These are phyloP conservation scores for Mucor plumbeus DNA, from an alignment of 371 early-diverging fungal species.

Conservation along the genomic window DNA sequence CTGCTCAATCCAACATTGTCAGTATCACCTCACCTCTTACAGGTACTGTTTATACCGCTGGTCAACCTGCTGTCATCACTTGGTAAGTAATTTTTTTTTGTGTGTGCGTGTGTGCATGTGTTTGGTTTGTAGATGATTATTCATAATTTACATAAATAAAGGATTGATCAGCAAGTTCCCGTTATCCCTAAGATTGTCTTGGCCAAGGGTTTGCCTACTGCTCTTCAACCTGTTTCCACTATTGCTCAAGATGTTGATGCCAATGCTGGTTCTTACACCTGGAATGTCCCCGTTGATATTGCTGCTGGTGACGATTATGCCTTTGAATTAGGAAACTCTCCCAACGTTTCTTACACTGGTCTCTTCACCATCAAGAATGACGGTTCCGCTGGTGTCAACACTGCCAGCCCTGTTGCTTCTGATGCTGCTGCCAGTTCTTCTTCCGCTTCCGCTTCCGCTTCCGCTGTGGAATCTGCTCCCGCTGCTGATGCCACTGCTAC, in stretches of 20 bases:
- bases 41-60: conserved; percentile 44
- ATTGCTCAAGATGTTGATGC: conserved; percentile 25
- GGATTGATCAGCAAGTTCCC: conserved; percentile 22
- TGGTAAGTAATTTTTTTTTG: conserved; percentile 28
- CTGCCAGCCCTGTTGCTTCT: conserved; percentile 5
- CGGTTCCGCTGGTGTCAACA: conserved; percentile 10
- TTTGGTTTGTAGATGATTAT: not conserved
- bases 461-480: not conserved
- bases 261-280: conserved; percentile 18
- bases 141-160: not conserved
- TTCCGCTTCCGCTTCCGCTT: not conserved
- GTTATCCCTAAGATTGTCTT: conserved; percentile 33
- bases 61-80: conserved; percentile 36
- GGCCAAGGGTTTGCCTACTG: conserved; percentile 20
- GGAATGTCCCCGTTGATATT: conserved; percentile 30
- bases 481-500: conserved; percentile 15
- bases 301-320: conserved; percentile 29
- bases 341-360: conserved; percentile 35
- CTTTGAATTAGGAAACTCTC: conserved; percentile 29
- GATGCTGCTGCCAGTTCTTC: conserved; percentile 14
- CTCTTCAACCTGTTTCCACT: conserved; percentile 20
- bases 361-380: conserved; percentile 27
- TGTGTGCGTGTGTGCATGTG: conserved; percentile 24
- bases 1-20: conserved; percentile 36
- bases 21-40: conserved; percentile 42